Evolutionary conservation across 1,139 yeast genomes (phyloP).

Genomic region (Pichia sp.): DNA sequence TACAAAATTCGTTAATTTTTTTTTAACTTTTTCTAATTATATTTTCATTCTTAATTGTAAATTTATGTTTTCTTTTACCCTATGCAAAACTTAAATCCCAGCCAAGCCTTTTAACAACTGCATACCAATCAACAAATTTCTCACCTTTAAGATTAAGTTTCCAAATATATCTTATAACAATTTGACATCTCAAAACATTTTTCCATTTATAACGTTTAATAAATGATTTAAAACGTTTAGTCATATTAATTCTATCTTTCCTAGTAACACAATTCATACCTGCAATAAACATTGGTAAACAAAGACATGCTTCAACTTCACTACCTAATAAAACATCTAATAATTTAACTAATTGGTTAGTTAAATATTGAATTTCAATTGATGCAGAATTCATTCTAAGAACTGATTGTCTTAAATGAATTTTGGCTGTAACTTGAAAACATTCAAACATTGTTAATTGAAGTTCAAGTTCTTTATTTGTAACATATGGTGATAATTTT

Average conservation of each 20-base stretch:
- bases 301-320: slow-evolving; percentile 63
- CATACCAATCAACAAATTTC: slow-evolving; percentile 59
- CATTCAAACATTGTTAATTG: slow-evolving; percentile 69
- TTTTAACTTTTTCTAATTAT: too few relatives aligned
- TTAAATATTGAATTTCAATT: slow-evolving; percentile 56
- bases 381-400: slow-evolving; percentile 55
- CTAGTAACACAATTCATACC: slow-evolving; percentile 59
- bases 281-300: slow-evolving; percentile 72
- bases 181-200: slow-evolving; percentile 56
- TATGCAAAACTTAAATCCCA: slow-evolving; percentile 78
- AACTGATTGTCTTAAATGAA: slow-evolving; percentile 63
- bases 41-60: neutral
- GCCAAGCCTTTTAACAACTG: slow-evolving; percentile 55
- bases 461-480: slow-evolving; percentile 51
- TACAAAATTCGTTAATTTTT: too few relatives aligned
- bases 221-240: slow-evolving; percentile 46
- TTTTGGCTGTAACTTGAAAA: slow-evolving; percentile 62
- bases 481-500: slow-evolving; percentile 43
- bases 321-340: slow-evolving; percentile 61
- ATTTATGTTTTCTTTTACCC: neutral
- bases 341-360: slow-evolving; percentile 48
- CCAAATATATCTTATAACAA: slow-evolving; percentile 58
- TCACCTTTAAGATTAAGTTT: slow-evolving; percentile 40
- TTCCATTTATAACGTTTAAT: slow-evolving; percentile 61
- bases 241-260: slow-evolving; percentile 46